Percentiles rank a stretch among this genome's conserved stretches.
These are phyloP conservation scores for Starmerella sp. DNA, from an alignment of 805 yeast genomes.

Conservation along the genomic window DNA sequence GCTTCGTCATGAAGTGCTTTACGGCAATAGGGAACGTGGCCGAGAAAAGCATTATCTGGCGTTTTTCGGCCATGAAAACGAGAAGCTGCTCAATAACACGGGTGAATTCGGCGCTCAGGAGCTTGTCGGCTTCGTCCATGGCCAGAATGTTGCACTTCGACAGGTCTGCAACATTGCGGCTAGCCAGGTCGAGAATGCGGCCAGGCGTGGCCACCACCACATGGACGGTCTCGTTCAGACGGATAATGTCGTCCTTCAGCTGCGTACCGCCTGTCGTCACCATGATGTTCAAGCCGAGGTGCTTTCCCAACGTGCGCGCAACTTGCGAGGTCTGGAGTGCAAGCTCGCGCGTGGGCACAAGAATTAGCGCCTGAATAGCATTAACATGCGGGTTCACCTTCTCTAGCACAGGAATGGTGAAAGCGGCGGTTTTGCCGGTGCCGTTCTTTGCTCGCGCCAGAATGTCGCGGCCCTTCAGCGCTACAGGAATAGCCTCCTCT, in stretches of 20 bases:
- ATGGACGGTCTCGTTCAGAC: constrained; percentile 88
- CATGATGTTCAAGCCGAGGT: constrained; percentile 85
- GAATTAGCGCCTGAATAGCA: constrained; percentile 81
- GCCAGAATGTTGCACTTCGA: constrained; percentile 77
- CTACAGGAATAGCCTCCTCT: constrained; percentile 93
- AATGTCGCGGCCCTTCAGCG: constrained; percentile 88
- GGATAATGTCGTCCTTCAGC: constrained; percentile 82
- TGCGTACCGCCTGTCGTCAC: constrained; percentile 97
- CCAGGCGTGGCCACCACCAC: constrained; percentile 97
- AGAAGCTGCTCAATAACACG: constrained; percentile 78
- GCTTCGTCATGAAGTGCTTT: constrained; percentile 82
- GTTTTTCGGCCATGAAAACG: constrained; percentile 62
- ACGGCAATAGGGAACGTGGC: constrained; percentile 96
- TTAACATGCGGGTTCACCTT: constrained; percentile 71
- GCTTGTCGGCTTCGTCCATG: constrained; percentile 98
- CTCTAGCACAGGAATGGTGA: constrained; percentile 86
- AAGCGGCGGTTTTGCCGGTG: constrained; percentile 97
- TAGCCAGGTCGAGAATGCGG: constrained; percentile 86
- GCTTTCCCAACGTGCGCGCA: constrained; percentile 89
- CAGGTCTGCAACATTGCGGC: constrained; percentile 76
- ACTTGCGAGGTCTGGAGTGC: constrained; percentile 97
- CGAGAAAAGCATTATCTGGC: constrained; percentile 78
- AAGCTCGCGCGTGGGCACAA: constrained; percentile 95
- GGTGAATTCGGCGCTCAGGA: constrained; percentile 83
- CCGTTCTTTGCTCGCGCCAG: constrained; percentile 97